Conservation (phyloP, 2,329 filamentous ascomycete species). For the Venturia effusa region DNA sequence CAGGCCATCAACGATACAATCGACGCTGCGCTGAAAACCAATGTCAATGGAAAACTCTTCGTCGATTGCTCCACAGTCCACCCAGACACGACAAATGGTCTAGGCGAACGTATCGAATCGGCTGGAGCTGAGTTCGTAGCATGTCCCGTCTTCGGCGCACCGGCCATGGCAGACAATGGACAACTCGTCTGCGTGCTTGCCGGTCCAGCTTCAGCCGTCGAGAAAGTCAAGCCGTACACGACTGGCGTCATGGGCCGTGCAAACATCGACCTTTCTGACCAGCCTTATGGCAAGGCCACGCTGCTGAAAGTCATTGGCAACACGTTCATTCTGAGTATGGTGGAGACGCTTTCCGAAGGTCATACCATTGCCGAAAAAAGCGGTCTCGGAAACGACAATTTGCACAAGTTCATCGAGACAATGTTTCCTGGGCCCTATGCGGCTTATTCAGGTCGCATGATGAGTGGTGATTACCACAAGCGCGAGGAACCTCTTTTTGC, state of each 20-base stretch:
- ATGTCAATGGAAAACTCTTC: conserved; percentile 62
- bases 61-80: conserved; percentile 84
- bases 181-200: conserved; percentile 64
- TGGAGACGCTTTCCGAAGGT: conserved; percentile 68
- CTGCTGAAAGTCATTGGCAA: conserved; percentile 78
- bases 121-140: conserved; percentile 66
- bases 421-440: conserved; percentile 69
- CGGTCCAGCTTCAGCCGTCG: conserved; percentile 49
- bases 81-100: conserved; percentile 62
- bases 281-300: conserved; percentile 57
- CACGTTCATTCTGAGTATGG: conserved; percentile 74
- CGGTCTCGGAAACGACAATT: conserved; percentile 57
- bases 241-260: conserved; percentile 60
- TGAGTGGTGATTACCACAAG: conserved; percentile 64
- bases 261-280: conserved; percentile 59
- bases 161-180: conserved; percentile 59
- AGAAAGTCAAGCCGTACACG: conserved; percentile 58
- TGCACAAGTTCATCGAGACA: conserved; percentile 60
- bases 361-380: conserved; percentile 71
- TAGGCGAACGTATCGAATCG: conserved; percentile 46
- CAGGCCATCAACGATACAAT: conserved; percentile 56
- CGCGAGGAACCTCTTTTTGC: conserved; percentile 71
- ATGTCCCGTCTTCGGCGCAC: conserved; percentile 57
- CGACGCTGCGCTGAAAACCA: conserved; percentile 41
- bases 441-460: conserved; percentile 65